phyloP scores from a whole-genome alignment of 345 rosid genomes.

The Citrus unshiu region DNA sequence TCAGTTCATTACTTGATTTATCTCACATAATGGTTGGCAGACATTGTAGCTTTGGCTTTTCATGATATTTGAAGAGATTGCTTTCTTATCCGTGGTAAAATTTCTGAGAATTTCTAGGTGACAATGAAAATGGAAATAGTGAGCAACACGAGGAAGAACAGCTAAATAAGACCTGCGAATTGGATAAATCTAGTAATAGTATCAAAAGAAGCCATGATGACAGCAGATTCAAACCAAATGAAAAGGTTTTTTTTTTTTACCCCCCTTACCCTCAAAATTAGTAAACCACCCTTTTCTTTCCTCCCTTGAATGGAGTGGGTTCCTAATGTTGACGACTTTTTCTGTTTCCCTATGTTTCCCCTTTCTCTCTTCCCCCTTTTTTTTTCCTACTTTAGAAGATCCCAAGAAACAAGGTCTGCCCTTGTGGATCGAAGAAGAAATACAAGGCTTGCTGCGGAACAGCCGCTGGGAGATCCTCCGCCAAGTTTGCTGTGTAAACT shows the following conservation, averaged over 20 bases:
- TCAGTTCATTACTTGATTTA: not conserved
- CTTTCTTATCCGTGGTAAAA: slow-evolving; percentile 3
- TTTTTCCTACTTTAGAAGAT: slow-evolving; percentile 41
- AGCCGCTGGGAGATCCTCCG: slow-evolving; percentile 50
- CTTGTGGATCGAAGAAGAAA: slow-evolving; percentile 90
- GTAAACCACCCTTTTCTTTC: not conserved
- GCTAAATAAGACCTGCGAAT: slow-evolving; percentile 20
- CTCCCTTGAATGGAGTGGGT: not conserved
- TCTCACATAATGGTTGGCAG: not conserved
- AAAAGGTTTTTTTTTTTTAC: slow-evolving; percentile 60
- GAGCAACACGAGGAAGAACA: slow-evolving; percentile 36
- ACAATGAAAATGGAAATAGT: slow-evolving; percentile 27
- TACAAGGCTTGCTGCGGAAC: slow-evolving; percentile 89
- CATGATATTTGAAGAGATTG: slow-evolving; percentile 3
- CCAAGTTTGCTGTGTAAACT: slow-evolving; percentile 48
- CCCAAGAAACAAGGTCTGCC: slow-evolving; percentile 65
- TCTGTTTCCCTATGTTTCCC: not conserved
- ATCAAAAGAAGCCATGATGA: slow-evolving; percentile 25
- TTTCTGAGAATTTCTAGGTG: slow-evolving; percentile 28
- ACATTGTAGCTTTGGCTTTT: slow-evolving; percentile 5
- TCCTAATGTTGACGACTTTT: not conserved
- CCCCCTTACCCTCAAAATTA: not conserved
- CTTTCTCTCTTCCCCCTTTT: not conserved
- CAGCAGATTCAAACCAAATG: slow-evolving; percentile 37
- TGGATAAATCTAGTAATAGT: slow-evolving; percentile 30